Conservation (phyloP, 345 rosid genomes). For the Gossypium anomalum region DNA sequence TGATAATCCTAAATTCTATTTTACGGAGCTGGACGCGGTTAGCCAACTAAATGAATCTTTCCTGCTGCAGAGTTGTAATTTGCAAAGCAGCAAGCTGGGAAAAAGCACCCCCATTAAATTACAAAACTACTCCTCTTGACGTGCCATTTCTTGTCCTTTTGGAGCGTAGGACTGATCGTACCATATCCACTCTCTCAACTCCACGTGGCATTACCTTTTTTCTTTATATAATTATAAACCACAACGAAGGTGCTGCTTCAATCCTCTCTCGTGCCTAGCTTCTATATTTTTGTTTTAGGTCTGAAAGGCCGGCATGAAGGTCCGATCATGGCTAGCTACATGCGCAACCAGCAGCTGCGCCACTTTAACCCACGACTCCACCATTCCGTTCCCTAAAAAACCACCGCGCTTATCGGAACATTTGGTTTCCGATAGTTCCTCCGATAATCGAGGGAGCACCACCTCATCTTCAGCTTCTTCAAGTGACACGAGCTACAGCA, state of each 20-base stretch:
- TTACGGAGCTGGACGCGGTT: no score
- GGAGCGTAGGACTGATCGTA: conserved; percentile 10
- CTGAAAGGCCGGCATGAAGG: conserved; percentile 28
- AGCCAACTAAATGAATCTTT: no score
- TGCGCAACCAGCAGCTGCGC: conserved; percentile 16
- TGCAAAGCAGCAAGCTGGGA: neutral
- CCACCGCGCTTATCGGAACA: conserved; percentile 19
- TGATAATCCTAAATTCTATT: no score
- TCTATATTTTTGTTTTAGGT: no score
- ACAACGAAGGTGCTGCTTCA: neutral
- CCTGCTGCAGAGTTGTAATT: neutral
- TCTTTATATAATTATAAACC: conserved; percentile 13
- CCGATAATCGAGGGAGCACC: conserved; percentile 20
- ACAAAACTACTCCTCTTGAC: neutral
- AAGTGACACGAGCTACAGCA: conserved; percentile 27
- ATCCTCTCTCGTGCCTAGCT: neutral
- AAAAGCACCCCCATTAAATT: neutral
- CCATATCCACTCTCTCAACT: neutral
- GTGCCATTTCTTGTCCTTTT: conserved; percentile 8
- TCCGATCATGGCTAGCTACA: conserved; percentile 44
- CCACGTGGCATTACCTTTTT: conserved; percentile 15
- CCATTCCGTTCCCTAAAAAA: conserved; percentile 5
- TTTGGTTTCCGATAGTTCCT: conserved; percentile 26
- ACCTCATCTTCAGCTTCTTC: conserved; percentile 32
- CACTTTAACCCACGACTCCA: conserved; percentile 18